Evolutionary conservation across 2,329 filamentous ascomycete genomes (phyloP).

Genomic region (Penicillium brasilianum): DNA sequence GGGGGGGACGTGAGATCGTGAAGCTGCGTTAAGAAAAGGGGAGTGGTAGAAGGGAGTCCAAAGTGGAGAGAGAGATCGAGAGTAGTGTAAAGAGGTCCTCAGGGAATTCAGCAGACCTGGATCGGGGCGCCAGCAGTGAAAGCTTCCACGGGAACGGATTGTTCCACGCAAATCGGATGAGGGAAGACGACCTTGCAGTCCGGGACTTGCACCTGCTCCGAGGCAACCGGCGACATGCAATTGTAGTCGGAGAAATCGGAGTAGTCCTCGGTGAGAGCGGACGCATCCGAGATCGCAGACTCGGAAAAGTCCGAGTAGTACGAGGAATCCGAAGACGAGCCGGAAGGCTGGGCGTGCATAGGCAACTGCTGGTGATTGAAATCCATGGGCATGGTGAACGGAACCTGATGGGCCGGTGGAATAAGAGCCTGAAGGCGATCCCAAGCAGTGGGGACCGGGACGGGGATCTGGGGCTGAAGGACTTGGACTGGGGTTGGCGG

Average conservation of each 20-base stretch:
- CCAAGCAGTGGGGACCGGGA: background rate
- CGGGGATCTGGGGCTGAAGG: slow-evolving; percentile 34
- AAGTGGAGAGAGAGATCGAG: background rate
- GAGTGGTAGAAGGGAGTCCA: background rate
- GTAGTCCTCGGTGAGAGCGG: slow-evolving; percentile 47
- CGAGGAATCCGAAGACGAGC: slow-evolving; percentile 42
- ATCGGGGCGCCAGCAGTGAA: slow-evolving; percentile 32
- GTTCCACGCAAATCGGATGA: slow-evolving; percentile 37
- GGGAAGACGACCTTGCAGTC: slow-evolving; percentile 40
- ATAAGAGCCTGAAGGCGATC: slow-evolving; percentile 32
- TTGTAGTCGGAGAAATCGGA: slow-evolving; percentile 43
- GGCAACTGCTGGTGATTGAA: slow-evolving; percentile 14
- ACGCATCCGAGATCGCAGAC: slow-evolving; percentile 47
- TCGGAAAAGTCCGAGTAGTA: slow-evolving; percentile 46
- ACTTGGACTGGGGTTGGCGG: slow-evolving; percentile 37
- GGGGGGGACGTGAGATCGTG: slow-evolving; percentile 9
- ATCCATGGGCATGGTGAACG: slow-evolving; percentile 40
- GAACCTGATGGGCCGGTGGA: slow-evolving; percentile 42
- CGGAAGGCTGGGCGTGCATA: slow-evolving; percentile 43
- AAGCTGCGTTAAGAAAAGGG: slow-evolving; percentile 1
- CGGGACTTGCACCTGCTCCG: slow-evolving; percentile 38
- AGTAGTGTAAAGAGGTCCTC: slow-evolving; percentile 24
- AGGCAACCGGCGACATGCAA: slow-evolving; percentile 43
- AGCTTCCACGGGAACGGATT: slow-evolving; percentile 33
- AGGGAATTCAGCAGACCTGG: slow-evolving; percentile 34